phyloP scores from a whole-genome alignment of 2,329 filamentous ascomycete species.

The Diaporthe sp. region DNA sequence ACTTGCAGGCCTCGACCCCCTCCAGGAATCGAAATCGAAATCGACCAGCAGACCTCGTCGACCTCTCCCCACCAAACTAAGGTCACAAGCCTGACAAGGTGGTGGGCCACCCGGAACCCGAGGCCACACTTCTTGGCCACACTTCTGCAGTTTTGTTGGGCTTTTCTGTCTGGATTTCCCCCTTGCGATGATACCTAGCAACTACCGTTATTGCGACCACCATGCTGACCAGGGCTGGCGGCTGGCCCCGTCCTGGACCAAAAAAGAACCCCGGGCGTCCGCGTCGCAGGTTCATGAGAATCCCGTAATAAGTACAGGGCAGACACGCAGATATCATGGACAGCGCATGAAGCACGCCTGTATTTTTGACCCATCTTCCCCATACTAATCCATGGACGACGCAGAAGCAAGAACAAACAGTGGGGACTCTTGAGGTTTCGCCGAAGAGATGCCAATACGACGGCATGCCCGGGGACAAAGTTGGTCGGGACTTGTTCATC shows the following conservation, averaged over 20 bases:
- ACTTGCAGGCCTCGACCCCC: background rate
- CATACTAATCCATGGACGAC: background rate
- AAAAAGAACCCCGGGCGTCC: background rate
- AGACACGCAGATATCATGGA: background rate
- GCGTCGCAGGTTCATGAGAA: slow-evolving; percentile 18
- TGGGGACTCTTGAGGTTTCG: background rate
- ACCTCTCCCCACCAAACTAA: background rate
- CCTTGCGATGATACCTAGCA: background rate
- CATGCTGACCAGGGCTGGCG: background rate
- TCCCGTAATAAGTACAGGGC: slow-evolving; percentile 6
- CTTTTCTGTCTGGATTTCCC: background rate
- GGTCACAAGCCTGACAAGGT: background rate
- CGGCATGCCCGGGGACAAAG: background rate
- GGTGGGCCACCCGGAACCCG: background rate
- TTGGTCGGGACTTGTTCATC: background rate
- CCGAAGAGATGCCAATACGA: slow-evolving; percentile 13
- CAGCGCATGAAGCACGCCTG: slow-evolving; percentile 8
- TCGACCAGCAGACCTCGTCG: background rate
- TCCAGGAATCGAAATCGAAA: background rate
- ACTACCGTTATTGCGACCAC: background rate
- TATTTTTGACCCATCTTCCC: slow-evolving; percentile 29
- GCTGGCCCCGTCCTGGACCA: slow-evolving; percentile 22
- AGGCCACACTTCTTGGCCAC: background rate
- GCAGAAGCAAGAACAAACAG: slow-evolving; percentile 6
- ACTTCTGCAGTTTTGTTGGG: background rate